Conservation (phyloP, 2,329 filamentous ascomycete species). For the Beauveria varroae region DNA sequence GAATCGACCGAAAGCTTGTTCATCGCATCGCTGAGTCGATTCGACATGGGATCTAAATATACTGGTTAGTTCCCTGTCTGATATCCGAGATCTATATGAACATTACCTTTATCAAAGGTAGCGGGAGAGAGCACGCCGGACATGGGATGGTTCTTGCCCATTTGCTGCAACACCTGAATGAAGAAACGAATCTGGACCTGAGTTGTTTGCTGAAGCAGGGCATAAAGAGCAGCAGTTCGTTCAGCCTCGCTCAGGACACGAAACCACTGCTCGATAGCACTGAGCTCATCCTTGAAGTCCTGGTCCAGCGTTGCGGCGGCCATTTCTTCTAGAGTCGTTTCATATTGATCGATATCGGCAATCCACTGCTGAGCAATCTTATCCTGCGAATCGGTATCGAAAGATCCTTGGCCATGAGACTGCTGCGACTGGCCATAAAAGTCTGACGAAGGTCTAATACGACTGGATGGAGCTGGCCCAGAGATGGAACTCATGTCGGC, state of each 20-base stretch:
- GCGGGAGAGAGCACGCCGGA: slow-evolving; percentile 89
- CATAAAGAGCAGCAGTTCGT: slow-evolving; percentile 89
- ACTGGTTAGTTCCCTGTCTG: slow-evolving; percentile 13
- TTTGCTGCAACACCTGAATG: slow-evolving; percentile 96
- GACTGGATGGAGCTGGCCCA: slow-evolving; percentile 58
- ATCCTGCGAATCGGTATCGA: slow-evolving; percentile 77
- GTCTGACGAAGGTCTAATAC: slow-evolving; percentile 90
- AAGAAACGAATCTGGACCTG: slow-evolving; percentile 99
- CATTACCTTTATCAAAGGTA: slow-evolving; percentile 87
- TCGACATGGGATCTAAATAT: slow-evolving; percentile 86
- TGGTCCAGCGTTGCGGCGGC: slow-evolving; percentile 96
- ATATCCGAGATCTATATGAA: neutral
- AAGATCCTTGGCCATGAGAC: slow-evolving; percentile 56
- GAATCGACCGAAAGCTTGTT: slow-evolving; percentile 85
- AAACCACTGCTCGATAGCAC: slow-evolving; percentile 99
- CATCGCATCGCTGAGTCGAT: slow-evolving; percentile 92
- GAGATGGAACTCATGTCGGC: slow-evolving; percentile 88
- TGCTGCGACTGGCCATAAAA: slow-evolving; percentile 77
- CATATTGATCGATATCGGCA: slow-evolving; percentile 96
- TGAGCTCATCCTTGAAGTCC: slow-evolving; percentile 98
- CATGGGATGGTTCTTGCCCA: slow-evolving; percentile 98
- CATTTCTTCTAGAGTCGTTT: slow-evolving; percentile 98
- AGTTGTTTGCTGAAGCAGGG: slow-evolving; percentile 93
- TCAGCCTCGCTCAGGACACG: slow-evolving; percentile 94
- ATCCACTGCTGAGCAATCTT: slow-evolving; percentile 98